Evolutionary conservation across 2,329 filamentous ascomycete species (phyloP).

Genomic region (Xylariaceae sp.): DNA sequence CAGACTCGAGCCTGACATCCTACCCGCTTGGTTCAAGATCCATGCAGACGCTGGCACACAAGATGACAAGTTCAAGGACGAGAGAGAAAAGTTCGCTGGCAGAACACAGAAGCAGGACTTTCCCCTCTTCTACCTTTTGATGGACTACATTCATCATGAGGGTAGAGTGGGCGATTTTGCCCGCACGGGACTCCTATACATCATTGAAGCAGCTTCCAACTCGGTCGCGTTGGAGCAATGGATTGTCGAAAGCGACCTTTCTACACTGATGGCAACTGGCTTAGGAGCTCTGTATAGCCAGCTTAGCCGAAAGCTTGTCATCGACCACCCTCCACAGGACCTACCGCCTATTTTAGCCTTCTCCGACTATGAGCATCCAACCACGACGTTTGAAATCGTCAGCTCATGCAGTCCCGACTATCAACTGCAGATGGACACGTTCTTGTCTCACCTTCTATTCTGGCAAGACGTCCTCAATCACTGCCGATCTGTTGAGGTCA

Average conservation of each 20-base stretch:
- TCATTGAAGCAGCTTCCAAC: constrained; percentile 90
- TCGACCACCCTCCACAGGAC: constrained; percentile 75
- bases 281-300: constrained; percentile 77
- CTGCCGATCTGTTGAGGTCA: constrained; percentile 89
- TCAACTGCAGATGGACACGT: constrained; percentile 87
- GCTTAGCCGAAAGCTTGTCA: constrained; percentile 78
- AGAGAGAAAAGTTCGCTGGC: constrained; percentile 77
- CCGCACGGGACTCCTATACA: constrained; percentile 89
- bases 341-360: constrained; percentile 85
- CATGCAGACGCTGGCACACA: constrained; percentile 43
- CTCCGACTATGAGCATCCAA: constrained; percentile 83
- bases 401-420: constrained; percentile 78
- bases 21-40: constrained; percentile 90
- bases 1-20: constrained; percentile 81
- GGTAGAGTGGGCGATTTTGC: constrained; percentile 96
- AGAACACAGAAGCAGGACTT: constrained; percentile 91
- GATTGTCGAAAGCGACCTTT: constrained; percentile 96
- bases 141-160: constrained; percentile 96
- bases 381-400: constrained; percentile 73
- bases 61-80: constrained; percentile 52
- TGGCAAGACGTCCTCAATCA: constrained; percentile 99
- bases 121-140: constrained; percentile 90
- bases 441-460: constrained; percentile 92
- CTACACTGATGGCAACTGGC: constrained; percentile 95
- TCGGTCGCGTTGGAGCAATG: constrained; percentile 87